Evolutionary conservation across 1,284 basidiomycete genomes (phyloP).

Genomic region (Singerocomus inundabilis): DNA sequence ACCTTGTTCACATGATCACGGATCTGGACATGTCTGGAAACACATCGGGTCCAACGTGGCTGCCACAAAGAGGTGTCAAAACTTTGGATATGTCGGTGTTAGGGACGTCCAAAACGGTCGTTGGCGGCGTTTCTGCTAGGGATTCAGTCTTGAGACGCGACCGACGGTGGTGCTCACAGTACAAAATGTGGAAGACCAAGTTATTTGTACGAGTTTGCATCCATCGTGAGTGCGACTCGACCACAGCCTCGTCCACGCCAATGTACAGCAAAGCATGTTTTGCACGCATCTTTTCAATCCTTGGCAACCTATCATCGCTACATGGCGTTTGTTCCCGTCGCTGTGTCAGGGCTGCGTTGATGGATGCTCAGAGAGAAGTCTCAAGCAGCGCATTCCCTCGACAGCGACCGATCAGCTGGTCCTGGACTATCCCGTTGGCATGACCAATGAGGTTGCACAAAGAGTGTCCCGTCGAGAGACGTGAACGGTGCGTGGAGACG

Average conservation of each 20-base stretch:
- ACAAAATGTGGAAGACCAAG: no score
- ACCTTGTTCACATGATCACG: not conserved
- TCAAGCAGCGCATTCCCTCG: not conserved
- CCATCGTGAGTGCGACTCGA: no score
- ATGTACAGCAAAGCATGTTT: not conserved
- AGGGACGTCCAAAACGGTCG: not conserved
- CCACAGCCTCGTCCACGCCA: not conserved
- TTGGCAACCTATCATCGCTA: not conserved
- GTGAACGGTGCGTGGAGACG: not conserved
- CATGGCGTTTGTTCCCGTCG: not conserved
- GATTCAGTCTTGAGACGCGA: no score
- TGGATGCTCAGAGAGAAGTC: not conserved
- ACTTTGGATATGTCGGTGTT: no score
- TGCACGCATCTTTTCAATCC: not conserved
- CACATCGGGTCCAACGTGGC: constrained; percentile 1
- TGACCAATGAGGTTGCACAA: no score
- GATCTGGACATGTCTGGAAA: not conserved
- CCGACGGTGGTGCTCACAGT: no score
- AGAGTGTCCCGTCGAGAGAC: not conserved
- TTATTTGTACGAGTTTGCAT: not conserved
- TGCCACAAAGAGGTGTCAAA: constrained; percentile 8
- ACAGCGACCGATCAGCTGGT: not conserved
- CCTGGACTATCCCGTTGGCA: not conserved
- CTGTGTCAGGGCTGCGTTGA: constrained; percentile 8
- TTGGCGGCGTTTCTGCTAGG: not conserved